Evolutionary conservation across 345 rosid species (phyloP), one percentile per base, ranked within the genome.

Genomic region (Clarkia xantiana): DNA sequence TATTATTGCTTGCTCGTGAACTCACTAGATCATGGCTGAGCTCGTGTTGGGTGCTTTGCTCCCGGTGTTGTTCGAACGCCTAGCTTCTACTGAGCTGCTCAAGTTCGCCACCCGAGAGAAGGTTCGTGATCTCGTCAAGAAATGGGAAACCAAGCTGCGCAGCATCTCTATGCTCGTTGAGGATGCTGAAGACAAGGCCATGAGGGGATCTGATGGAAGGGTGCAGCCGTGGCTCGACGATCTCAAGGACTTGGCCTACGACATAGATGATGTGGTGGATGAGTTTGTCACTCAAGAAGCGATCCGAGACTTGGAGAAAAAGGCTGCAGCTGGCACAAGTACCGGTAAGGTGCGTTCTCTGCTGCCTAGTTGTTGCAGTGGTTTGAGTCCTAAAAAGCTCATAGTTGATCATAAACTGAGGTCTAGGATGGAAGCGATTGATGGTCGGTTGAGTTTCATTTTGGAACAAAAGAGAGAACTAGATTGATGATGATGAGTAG

Each of bases 41-140:
- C 40, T 36, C 13, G 18, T 51, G 11, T 10, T 38, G 0, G 43
- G 54, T 1, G 54, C 54, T 9, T 9, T 51, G 12, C 54, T 64
- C 45, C 47, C 44, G 9, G 55, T 48, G 2, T 42, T 64, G 22
- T 52, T 64, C 13, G 19, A 46, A 2, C 46, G 34, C 40, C 29
- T 64, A 12, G 51, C 56, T 14, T 60, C 69, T 45, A 47, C 5
- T 3, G 56, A 53, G 34, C 58, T 55, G 17, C 47, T 54, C 34
- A 17, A 46, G 3, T 39, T 45, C 15, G 52, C 45, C 0, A 11
- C 15, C 0, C 11, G 43, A 5, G 23, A 52, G 45, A 41, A 42
- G 47, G 29, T 57, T 15, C 12, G 2, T 51, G 8, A 47, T 7
- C 18, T 41, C n/a, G 55, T 68, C 14, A 42, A 56, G 41, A 60